Percentiles rank a stretch among this genome's conserved stretches.
Conservation (phyloP, 2,329 filamentous ascomycete species). For the Chaetomium sp. region DNA sequence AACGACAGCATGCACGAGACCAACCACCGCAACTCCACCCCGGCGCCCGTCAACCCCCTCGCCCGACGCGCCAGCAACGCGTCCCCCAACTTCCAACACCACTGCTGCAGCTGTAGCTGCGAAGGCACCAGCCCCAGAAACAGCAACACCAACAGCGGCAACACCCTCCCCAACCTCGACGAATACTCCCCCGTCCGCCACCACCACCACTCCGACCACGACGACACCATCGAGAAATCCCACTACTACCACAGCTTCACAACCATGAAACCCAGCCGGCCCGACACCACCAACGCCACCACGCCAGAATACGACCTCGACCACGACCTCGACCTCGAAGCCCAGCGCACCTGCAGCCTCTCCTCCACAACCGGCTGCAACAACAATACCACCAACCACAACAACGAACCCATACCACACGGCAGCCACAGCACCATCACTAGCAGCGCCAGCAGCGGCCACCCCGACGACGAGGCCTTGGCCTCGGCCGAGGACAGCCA, state of each 20-base stretch:
- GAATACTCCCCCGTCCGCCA: neutral
- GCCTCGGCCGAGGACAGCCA: neutral
- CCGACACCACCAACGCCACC: neutral
- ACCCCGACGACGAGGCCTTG: neutral
- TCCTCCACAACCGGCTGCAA: neutral
- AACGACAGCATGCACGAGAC: slow-evolving; percentile 9
- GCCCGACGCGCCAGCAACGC: slow-evolving; percentile 4
- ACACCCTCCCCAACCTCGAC: slow-evolving; percentile 2
- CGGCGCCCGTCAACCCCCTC: neutral
- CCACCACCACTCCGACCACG: neutral
- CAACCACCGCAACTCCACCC: neutral
- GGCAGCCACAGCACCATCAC: neutral
- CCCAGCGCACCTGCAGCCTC: slow-evolving; percentile 23
- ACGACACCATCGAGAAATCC: slow-evolving; percentile 10
- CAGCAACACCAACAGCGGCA: neutral
- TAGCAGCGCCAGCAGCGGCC: neutral
- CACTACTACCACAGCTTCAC: slow-evolving; percentile 23
- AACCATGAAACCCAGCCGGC: neutral
- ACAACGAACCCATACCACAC: no score
- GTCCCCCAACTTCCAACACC: neutral
- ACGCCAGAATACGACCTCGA: slow-evolving; percentile 21
- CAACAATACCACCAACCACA: neutral
- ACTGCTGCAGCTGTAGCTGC: neutral
- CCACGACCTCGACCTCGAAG: slow-evolving; percentile 26
- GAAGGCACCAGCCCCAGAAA: neutral